Conservation (phyloP, 345 rosid species). For the Dipteronia dyeriana region DNA sequence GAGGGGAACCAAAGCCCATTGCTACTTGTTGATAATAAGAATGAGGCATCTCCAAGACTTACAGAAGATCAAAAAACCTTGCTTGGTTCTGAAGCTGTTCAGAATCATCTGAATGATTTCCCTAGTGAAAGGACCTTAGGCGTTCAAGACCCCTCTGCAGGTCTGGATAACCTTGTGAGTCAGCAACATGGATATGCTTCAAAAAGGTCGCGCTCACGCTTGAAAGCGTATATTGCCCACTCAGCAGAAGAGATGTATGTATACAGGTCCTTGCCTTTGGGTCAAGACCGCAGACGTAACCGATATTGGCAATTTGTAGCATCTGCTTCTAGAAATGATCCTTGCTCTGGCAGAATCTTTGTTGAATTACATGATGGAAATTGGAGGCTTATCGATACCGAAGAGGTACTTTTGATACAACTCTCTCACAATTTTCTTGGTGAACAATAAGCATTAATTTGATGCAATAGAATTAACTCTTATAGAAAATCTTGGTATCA, state of each 20-base stretch:
- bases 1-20: slow-evolving; percentile 57
- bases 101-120: slow-evolving; percentile 43
- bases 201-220: slow-evolving; percentile 80
- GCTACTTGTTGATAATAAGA: slow-evolving; percentile 36
- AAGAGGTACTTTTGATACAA: slow-evolving; percentile 56
- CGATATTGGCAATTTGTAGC: slow-evolving; percentile 97
- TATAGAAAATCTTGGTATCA: background rate
- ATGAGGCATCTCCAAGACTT: slow-evolving; percentile 56
- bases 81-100: slow-evolving; percentile 43
- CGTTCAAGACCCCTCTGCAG: slow-evolving; percentile 49
- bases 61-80: slow-evolving; percentile 55
- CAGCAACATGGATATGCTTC: slow-evolving; percentile 77
- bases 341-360: slow-evolving; percentile 86
- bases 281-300: slow-evolving; percentile 96
- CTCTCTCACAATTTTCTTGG: background rate
- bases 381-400: slow-evolving; percentile 91
- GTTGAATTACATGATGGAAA: slow-evolving; percentile 75
- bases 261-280: slow-evolving; percentile 96
- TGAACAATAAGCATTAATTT: background rate
- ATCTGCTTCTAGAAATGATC: slow-evolving; percentile 84
- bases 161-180: slow-evolving; percentile 50
- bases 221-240: slow-evolving; percentile 88
- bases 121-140: slow-evolving; percentile 44
- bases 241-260: slow-evolving; percentile 90
- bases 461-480: background rate